Conservation (phyloP, 225 moss, liverwort and hornwort species). For the Physcomitrellopsis africana region DNA sequence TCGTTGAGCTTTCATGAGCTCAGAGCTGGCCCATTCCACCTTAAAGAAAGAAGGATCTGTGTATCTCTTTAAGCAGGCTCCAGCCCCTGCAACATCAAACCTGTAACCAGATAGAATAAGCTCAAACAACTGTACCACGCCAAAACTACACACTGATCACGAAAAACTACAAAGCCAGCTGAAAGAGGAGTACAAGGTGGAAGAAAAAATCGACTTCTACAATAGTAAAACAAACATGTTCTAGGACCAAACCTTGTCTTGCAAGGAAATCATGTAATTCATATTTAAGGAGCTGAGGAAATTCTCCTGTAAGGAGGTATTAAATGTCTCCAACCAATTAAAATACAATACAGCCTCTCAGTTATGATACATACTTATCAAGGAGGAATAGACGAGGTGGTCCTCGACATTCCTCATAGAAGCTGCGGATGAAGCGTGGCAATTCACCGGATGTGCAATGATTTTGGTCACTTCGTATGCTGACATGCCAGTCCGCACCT, state of each 20-base stretch:
- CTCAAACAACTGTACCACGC: not conserved
- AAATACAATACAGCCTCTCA: conserved; percentile 3
- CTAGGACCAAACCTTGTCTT: not conserved
- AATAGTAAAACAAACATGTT: not conserved
- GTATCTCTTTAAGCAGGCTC: conserved; percentile 95
- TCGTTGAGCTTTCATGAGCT: conserved; percentile 94
- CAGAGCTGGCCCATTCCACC: conserved; percentile 93
- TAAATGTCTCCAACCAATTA: conserved; percentile 2
- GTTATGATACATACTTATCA: conserved; percentile 69
- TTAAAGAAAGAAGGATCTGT: conserved; percentile 98
- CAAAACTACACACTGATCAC: conserved; percentile 6
- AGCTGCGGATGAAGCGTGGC: conserved; percentile 87
- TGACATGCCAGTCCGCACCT: conserved; percentile 99
- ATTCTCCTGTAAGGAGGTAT: not conserved
- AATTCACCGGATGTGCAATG: conserved; percentile 95
- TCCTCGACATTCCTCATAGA: conserved; percentile 94
- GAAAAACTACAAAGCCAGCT: not conserved
- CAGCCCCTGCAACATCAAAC: conserved; percentile 90
- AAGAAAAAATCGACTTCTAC: not conserved
- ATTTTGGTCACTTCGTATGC: conserved; percentile 94
- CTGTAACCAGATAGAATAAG: conserved; percentile 41
- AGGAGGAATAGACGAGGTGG: conserved; percentile 94
- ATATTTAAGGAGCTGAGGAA: not conserved
- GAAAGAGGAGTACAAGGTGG: not conserved
- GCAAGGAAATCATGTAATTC: conserved; percentile 4